A percentile compares a stretch with the other conserved stretches of the same genome.
Evolutionary conservation across 1,284 basidiomycete genomes (phyloP).

Genomic region (Rhodotorula glutinis): DNA sequence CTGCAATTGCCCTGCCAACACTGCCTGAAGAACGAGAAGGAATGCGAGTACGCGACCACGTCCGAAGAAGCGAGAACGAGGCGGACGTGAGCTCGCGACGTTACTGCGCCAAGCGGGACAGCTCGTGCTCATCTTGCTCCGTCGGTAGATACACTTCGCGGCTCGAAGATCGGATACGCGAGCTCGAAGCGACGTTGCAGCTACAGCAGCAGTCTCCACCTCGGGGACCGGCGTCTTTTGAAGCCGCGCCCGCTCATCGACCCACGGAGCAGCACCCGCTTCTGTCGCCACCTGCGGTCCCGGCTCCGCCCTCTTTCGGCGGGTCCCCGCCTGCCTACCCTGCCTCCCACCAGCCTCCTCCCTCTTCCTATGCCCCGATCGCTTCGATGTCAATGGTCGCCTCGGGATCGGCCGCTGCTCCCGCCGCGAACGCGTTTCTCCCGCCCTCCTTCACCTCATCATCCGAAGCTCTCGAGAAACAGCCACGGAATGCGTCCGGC

Average conservation of each 20-base stretch:
- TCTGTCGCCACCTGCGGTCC: background rate
- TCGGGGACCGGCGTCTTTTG: background rate
- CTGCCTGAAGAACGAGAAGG: conserved; percentile 2
- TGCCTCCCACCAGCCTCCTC: too few species aligned
- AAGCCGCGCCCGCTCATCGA: background rate
- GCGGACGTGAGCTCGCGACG: background rate
- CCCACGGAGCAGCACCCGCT: background rate
- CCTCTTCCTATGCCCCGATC: too few species aligned
- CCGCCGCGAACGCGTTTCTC: background rate
- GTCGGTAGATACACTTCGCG: background rate
- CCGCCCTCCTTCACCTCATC: background rate
- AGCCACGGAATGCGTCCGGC: background rate
- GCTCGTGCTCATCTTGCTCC: too few species aligned
- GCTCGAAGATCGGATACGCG: background rate
- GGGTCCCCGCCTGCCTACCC: too few species aligned
- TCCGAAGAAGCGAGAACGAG: background rate
- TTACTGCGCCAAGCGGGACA: background rate
- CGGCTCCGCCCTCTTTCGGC: background rate
- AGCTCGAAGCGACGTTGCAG: background rate
- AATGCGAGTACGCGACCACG: background rate
- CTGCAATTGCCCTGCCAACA: background rate
- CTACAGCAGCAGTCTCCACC: background rate
- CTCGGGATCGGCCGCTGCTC: background rate
- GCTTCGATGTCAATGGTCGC: background rate
- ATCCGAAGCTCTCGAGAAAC: background rate